Evolutionary conservation across 257 asterid genomes (phyloP), one percentile per base, ranked within the genome.

Genomic region (Cruciata laevipes): DNA sequence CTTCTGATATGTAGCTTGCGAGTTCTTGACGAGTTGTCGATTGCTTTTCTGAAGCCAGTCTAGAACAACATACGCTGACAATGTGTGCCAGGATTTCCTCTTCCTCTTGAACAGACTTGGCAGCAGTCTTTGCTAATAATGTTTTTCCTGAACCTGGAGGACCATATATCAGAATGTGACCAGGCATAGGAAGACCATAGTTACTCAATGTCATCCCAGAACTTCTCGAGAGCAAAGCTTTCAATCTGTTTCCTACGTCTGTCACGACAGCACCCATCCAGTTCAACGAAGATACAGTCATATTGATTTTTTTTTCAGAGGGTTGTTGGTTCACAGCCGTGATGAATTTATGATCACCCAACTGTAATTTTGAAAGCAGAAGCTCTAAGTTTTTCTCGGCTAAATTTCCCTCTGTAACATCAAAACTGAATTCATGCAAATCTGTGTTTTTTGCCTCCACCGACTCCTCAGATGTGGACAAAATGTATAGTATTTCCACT

Each of bases 111-210:
- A 87, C 70, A 71, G 83, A 82, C 72, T 83, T 85, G 63, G 97
- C 97, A 73, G 90, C 88, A 57, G 75, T 84, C 71, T 74, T 80
- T 68, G 99, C 95, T 78, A 90, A 71, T 76, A 84, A 76, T 73
- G 99, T 84, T 82, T 90, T 94, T 69, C 99, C 99, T 55, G 92
- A 93, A 78, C 99, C 99, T 83, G 96, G 86, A 69, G 97, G 96
- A 61, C 99, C 99, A 65, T 78, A 85, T 58, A 93, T 86, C 58
- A 93, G 85, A 76, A 88, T 80, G 81, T 93, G 96, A 77, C 99
- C 99, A 51, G 99, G 96, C 74, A 85, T 74, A 8, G 96, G 97
- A 74, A 90, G 89, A 72, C 82, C 74, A 75, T 82, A 85, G 65
- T 69, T 83, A 70, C 85, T 82, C 76, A 81, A 79, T 77, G 84